Percentiles rank a stretch among this genome's conserved stretches.
Evolutionary conservation across 176 grass and related monocot genomes (phyloP).

Genomic region (Lolium multiflorum): DNA sequence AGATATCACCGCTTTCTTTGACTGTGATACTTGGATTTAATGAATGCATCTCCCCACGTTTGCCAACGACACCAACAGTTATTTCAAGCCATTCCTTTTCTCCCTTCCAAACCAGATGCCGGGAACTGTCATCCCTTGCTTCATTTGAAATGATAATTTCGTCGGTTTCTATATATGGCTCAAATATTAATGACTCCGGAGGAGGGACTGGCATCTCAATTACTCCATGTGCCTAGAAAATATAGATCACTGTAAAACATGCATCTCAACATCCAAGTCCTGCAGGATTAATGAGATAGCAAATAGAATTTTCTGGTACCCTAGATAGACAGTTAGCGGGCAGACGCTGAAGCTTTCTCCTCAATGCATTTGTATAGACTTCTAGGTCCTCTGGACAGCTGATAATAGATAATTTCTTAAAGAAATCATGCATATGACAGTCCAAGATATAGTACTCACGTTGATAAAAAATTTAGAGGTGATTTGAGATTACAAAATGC

Average conservation of each 20-base stretch:
- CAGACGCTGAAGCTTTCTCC: slow-evolving; percentile 57
- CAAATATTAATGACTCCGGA: slow-evolving; percentile 79
- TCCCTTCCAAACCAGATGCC: slow-evolving; percentile 72
- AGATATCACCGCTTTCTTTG: slow-evolving; percentile 93
- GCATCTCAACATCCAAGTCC: background rate
- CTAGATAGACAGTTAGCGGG: slow-evolving; percentile 91
- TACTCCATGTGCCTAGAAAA: slow-evolving; percentile 78
- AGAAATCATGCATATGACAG: slow-evolving; percentile 7
- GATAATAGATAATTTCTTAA: slow-evolving; percentile 43
- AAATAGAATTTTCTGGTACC: slow-evolving; percentile 50
- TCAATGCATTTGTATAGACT: slow-evolving; percentile 74
- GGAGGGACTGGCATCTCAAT: slow-evolving; percentile 92
- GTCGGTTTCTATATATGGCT: slow-evolving; percentile 94
- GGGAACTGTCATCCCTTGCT: slow-evolving; percentile 50
- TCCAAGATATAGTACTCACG: background rate
- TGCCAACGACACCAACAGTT: slow-evolving; percentile 86
- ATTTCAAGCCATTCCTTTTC: slow-evolving; percentile 85
- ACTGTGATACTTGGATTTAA: slow-evolving; percentile 93
- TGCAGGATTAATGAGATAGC: background rate
- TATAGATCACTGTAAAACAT: slow-evolving; percentile 46
- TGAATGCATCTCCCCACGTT: slow-evolving; percentile 76
- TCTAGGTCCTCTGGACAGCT: slow-evolving; percentile 73
- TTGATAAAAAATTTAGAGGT: background rate
- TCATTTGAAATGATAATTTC: slow-evolving; percentile 82
- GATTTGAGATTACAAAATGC: slow-evolving; percentile 26